phyloP scores from a whole-genome alignment of 1,284 basidiomycete species.

The Sphaerobolus stellatus region DNA sequence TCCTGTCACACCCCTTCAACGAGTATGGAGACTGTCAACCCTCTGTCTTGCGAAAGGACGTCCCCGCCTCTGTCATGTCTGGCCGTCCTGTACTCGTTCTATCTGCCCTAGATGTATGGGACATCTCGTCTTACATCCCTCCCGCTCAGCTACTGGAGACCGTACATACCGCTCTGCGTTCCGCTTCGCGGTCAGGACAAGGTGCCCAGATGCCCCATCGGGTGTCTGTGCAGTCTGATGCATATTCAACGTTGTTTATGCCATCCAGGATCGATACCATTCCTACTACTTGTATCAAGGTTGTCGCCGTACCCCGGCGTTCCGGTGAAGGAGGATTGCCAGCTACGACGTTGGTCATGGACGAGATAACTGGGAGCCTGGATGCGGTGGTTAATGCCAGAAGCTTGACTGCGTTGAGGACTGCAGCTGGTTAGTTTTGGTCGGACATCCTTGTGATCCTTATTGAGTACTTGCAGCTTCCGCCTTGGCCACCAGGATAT shows the following conservation, averaged over 20 bases:
- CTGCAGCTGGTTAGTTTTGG: conserved; percentile 70
- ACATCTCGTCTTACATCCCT: conserved; percentile 40
- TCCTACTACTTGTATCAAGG: conserved; percentile 61
- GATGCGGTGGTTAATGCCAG: conserved; percentile 79
- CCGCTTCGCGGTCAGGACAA: conserved; percentile 29
- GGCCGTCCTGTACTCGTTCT: conserved; percentile 50
- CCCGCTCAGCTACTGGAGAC: conserved; percentile 48
- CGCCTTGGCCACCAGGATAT: conserved; percentile 59
- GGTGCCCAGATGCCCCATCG: conserved; percentile 46
- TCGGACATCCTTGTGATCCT: not conserved
- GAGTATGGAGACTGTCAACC: too few relatives aligned
- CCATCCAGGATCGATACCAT: conserved; percentile 53
- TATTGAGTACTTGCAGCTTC: conserved; percentile 55
- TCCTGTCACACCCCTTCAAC: too few relatives aligned
- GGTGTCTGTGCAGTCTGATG: conserved; percentile 43
- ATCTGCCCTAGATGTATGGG: conserved; percentile 49
- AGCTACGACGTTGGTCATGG: conserved; percentile 72
- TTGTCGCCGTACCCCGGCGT: conserved; percentile 63
- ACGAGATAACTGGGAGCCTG: conserved; percentile 64
- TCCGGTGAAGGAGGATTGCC: conserved; percentile 60
- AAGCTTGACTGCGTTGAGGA: conserved; percentile 73
- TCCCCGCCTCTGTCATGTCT: too few relatives aligned
- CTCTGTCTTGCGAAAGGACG: too few relatives aligned
- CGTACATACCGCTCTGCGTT: conserved; percentile 54
- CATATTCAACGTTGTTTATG: conserved; percentile 68